A percentile compares a stretch with the other conserved stretches of the same genome.
Conservation (phyloP, 148 eudicot genomes). For the Rhododendron ferrugineum region DNA sequence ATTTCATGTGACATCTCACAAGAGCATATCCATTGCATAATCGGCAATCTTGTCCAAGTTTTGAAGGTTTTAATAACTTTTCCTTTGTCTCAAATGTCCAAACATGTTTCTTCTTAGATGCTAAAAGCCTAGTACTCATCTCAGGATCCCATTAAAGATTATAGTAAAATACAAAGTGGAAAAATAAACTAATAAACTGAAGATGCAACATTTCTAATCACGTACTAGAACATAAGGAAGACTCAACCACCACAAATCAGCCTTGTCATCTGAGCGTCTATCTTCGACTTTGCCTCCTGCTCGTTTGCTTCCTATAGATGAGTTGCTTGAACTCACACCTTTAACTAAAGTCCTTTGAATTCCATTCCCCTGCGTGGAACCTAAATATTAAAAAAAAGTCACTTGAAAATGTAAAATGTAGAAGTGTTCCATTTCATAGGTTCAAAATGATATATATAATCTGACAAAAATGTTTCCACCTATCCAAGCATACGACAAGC, state of each 20-base stretch:
- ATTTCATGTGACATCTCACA: neutral
- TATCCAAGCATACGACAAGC: too few species aligned
- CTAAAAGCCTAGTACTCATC: neutral
- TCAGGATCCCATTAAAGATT: neutral
- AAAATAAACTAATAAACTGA: neutral
- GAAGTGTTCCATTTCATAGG: neutral
- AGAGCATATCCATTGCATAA: neutral
- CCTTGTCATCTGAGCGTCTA: constrained; percentile 20
- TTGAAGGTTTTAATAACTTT: neutral
- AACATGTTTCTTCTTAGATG: neutral
- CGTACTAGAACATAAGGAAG: constrained; percentile 89
- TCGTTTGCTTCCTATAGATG: constrained; percentile 22
- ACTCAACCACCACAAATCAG: constrained; percentile 61
- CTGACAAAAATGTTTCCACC: neutral
- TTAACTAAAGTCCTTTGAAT: neutral
- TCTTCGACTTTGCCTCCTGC: constrained; percentile 16
- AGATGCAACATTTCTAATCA: constrained; percentile 1
- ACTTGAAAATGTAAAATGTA: constrained; percentile 6
- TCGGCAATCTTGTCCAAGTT: neutral
- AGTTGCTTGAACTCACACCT: constrained; percentile 12
- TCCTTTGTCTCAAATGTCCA: neutral
- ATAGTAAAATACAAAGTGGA: neutral
- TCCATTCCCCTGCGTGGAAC: constrained; percentile 34
- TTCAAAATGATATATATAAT: neutral
- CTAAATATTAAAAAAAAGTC: constrained; percentile 31